These are phyloP conservation scores for Calonectria fujianensis DNA, from an alignment of 2,329 filamentous ascomycete genomes.

Conservation along the genomic window DNA sequence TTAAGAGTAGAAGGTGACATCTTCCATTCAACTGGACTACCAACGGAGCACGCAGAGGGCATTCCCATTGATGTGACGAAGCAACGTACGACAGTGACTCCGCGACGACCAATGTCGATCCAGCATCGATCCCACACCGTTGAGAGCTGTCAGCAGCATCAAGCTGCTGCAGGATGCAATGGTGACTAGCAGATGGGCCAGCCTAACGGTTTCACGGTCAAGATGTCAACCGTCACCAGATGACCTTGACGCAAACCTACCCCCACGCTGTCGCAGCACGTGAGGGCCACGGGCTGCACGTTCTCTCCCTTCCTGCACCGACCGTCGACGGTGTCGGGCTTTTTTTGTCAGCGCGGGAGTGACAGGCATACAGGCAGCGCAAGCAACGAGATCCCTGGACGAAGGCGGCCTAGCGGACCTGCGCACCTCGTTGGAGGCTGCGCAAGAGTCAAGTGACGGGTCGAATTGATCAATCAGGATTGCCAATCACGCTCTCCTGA, in stretches of 20 bases:
- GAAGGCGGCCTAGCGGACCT: slow-evolving; percentile 23
- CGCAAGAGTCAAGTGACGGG: slow-evolving; percentile 23
- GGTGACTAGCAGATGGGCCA: neutral
- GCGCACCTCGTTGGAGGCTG: slow-evolving; percentile 25
- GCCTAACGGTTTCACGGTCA: neutral
- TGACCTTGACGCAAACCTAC: slow-evolving; percentile 8
- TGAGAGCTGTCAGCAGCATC: neutral
- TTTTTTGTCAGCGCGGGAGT: slow-evolving; percentile 23
- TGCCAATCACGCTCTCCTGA: slow-evolving; percentile 29
- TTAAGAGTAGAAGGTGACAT: neutral
- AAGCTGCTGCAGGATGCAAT: neutral
- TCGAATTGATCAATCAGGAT: slow-evolving; percentile 30
- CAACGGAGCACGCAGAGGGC: neutral
- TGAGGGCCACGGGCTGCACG: slow-evolving; percentile 50
- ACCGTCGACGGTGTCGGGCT: slow-evolving; percentile 11
- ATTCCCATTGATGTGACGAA: slow-evolving; percentile 15
- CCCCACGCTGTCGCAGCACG: slow-evolving; percentile 50
- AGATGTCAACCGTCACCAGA: slow-evolving; percentile 28
- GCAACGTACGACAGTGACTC: slow-evolving; percentile 23
- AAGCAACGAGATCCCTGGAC: slow-evolving; percentile 14
- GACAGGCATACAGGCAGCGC: slow-evolving; percentile 8
- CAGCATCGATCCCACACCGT: neutral
- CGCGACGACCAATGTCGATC: neutral
- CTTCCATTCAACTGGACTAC: slow-evolving; percentile 17
- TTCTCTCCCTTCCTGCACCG: slow-evolving; percentile 32